Conservation (phyloP, 2,329 filamentous ascomycete species). For the Aspergillus bombycis region DNA sequence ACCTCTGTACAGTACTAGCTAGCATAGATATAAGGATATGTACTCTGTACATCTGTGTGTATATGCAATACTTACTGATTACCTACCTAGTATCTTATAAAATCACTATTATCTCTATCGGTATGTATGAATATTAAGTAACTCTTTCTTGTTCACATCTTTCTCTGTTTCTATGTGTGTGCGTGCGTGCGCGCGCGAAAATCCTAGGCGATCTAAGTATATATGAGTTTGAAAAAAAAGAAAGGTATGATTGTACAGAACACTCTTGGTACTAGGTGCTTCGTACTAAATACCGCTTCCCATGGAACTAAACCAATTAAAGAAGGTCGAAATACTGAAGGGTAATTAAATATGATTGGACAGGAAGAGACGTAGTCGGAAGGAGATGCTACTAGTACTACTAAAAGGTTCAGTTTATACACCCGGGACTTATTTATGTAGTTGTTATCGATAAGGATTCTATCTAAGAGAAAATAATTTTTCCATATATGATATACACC, state of each 20-base stretch:
- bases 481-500: background rate
- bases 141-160: background rate
- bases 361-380: conserved; percentile 10
- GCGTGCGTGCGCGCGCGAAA: too few relatives aligned
- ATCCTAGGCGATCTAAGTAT: too few relatives aligned
- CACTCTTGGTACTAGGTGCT: background rate
- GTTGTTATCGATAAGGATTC: background rate
- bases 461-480: too few relatives aligned
- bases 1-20: background rate
- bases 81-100: background rate
- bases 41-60: background rate
- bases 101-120: background rate
- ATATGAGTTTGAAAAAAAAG: too few relatives aligned
- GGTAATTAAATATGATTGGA: background rate
- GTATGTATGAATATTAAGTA: background rate
- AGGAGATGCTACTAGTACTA: background rate
- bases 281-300: background rate
- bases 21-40: too few relatives aligned
- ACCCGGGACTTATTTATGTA: background rate
- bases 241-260: background rate
- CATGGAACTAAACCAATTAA: background rate
- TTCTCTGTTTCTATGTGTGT: too few relatives aligned
- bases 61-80: background rate
- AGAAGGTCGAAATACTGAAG: background rate
- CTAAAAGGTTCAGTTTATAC: background rate